phyloP scores from a whole-genome alignment of 306 rosid species.

The Quercus cerris region DNA sequence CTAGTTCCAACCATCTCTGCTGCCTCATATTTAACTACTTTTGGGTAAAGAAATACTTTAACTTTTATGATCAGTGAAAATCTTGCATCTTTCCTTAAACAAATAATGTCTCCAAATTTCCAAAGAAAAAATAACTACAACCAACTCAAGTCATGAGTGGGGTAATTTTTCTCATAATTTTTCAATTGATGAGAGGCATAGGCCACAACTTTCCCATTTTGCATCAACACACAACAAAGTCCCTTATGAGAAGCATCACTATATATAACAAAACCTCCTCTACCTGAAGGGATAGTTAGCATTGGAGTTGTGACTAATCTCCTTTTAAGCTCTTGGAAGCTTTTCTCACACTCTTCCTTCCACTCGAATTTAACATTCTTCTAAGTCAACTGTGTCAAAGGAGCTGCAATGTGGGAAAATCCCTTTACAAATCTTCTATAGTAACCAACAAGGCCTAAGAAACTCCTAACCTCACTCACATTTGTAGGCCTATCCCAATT shows the following conservation, averaged over 20 bases:
- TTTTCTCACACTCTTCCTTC: not conserved
- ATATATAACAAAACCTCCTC: not conserved
- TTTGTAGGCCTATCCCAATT: not conserved
- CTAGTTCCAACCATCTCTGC: not conserved
- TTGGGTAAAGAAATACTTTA: not conserved
- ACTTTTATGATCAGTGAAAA: not conserved
- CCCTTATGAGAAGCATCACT: not conserved
- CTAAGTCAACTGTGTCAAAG: not conserved
- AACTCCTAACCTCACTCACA: not conserved
- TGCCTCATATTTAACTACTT: not conserved
- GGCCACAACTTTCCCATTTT: not conserved
- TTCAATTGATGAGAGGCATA: not conserved
- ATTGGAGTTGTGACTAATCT: not conserved
- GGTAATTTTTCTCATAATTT: not conserved
- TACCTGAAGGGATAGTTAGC: not conserved
- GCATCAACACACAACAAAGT: not conserved
- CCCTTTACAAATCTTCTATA: not conserved
- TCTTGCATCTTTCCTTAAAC: not conserved
- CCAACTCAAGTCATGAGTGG: not conserved
- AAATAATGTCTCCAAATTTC: not conserved
- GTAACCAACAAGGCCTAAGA: not conserved
- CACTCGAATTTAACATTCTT: not conserved
- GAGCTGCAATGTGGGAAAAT: not conserved
- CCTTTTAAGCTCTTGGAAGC: not conserved
- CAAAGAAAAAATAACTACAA: not conserved